phyloP scores from a whole-genome alignment of 2,329 filamentous ascomycete species.

The Diplodia mutila region DNA sequence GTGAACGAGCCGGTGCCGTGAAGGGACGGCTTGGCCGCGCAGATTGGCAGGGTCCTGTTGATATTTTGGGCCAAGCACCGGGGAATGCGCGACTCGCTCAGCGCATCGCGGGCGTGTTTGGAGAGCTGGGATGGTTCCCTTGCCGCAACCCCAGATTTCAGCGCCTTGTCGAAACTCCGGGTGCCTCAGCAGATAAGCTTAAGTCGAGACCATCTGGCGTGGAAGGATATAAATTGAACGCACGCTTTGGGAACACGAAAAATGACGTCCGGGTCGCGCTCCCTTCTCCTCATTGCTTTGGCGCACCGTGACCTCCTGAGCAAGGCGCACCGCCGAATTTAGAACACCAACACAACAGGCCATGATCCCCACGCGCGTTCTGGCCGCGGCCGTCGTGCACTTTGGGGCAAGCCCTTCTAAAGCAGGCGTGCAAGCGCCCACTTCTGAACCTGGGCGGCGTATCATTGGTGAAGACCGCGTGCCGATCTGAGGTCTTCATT shows the following conservation, averaged over 20 bases:
- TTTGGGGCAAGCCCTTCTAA: not conserved
- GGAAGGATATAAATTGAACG: constrained; percentile 10
- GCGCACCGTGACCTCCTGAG: constrained; percentile 1
- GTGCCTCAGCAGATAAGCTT: constrained; percentile 22
- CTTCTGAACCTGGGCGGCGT: not conserved
- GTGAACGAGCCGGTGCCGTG: not conserved
- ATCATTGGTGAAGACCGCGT: constrained; percentile 1
- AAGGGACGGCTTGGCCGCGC: not conserved
- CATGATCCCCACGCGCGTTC: constrained; percentile 17
- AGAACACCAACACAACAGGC: not conserved
- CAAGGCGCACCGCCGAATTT: constrained; percentile 1
- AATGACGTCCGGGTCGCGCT: not conserved
- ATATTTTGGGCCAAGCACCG: not conserved
- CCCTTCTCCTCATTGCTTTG: not conserved
- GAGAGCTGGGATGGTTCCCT: constrained; percentile 9
- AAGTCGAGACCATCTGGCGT: not conserved
- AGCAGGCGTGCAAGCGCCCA: constrained; percentile 12
- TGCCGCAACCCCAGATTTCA: constrained; percentile 15
- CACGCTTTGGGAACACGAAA: not conserved
- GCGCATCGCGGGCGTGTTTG: no score
- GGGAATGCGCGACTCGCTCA: constrained; percentile 4
- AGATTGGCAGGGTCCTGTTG: constrained; percentile 1
- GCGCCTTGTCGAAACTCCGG: constrained; percentile 4
- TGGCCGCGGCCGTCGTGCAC: constrained; percentile 6
- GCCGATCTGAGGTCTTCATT: constrained; percentile 16